A percentile compares a stretch with the other conserved stretches of the same genome.
These are phyloP conservation scores for Zizania palustris DNA, from an alignment of 202 grass and related monocot genomes.

Conservation along the genomic window DNA sequence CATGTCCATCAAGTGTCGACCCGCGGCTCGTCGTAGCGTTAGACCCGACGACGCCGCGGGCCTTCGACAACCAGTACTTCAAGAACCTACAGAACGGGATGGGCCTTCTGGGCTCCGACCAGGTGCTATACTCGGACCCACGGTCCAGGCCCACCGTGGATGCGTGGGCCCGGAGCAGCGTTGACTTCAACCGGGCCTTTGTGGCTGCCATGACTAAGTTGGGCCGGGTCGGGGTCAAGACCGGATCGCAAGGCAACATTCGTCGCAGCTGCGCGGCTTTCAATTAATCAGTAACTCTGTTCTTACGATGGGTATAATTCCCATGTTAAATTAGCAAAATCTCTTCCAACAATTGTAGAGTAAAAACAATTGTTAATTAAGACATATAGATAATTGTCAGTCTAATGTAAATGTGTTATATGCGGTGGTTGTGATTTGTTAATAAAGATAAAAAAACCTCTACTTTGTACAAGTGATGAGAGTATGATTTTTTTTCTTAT, in stretches of 20 bases:
- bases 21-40: conserved; percentile 36
- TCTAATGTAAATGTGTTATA: too few species aligned
- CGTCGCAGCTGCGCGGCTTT: conserved; percentile 56
- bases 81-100: conserved; percentile 59
- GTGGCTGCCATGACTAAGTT: conserved; percentile 59
- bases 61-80: conserved; percentile 87
- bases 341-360: neutral
- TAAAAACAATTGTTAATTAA: neutral
- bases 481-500: too few species aligned
- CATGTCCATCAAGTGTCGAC: conserved; percentile 52
- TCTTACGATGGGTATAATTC: neutral
- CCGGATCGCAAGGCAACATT: conserved; percentile 50
- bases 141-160: conserved; percentile 57
- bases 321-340: neutral
- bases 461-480: too few species aligned
- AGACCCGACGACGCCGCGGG: conserved; percentile 51
- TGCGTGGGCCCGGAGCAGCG: conserved; percentile 50
- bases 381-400: neutral
- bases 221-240: conserved; percentile 70
- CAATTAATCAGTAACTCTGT: conserved; percentile 43
- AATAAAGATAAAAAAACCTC: too few species aligned
- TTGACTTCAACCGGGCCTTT: conserved; percentile 55
- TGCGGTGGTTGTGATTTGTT: too few species aligned
- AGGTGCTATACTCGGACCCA: conserved; percentile 55
- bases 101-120: conserved; percentile 68